Base-by-base conservation (phyloP, 169 alveolate species). In the Eimeria necatrix region DNA sequence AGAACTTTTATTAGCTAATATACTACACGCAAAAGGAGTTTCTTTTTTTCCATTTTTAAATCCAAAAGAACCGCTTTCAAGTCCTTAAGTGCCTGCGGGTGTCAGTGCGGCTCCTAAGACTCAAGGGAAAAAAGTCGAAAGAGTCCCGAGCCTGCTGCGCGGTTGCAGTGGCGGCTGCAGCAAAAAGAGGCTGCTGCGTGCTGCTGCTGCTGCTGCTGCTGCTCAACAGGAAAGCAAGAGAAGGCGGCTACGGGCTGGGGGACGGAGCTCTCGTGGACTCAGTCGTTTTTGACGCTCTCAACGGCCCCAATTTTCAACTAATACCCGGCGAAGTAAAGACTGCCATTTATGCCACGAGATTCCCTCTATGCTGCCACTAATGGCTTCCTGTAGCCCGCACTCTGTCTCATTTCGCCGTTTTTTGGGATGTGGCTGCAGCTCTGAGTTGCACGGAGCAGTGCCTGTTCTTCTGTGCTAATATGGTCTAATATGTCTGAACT, bases 281-380 rank as follows among this genome's bases (percentile, higher is more conserved):
- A 10, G 86, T 98, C 74, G 96, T 97, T 14, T 80, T 32, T 52
- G 99, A 98, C 83, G 99, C 98, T 24, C 93, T 98, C 26, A 93
- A 97, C 94, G 99, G 97, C 95, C 98, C 96, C n/a, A 52, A 71
- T 3, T 9, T 32, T 24, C 81, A 71, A 10, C 81, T 9, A 52
- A 5, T 71, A 52, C 81, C 81, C 5, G 81, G 81, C 10, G 41
- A 71, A 22, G 81, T 71, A 3, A 32, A 14, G 2, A 2, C 41
- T 32, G 41, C 41, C 41, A 32, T 32, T 32, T 32, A 32, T 32
- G 41, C 41, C 41, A 32, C 41, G 41, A 32, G 41, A 0, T 32
- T 32, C 41, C 2, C 41, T 32, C 41, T 32, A 32, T 32, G 41
- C 41, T 32, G 41, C 41, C 41, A 32, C 41, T 32, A 32, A 32